A percentile compares a stretch with the other conserved stretches of the same genome.
Conservation (phyloP, 2,329 filamentous ascomycete genomes). For the Penicillium concentricum region DNA sequence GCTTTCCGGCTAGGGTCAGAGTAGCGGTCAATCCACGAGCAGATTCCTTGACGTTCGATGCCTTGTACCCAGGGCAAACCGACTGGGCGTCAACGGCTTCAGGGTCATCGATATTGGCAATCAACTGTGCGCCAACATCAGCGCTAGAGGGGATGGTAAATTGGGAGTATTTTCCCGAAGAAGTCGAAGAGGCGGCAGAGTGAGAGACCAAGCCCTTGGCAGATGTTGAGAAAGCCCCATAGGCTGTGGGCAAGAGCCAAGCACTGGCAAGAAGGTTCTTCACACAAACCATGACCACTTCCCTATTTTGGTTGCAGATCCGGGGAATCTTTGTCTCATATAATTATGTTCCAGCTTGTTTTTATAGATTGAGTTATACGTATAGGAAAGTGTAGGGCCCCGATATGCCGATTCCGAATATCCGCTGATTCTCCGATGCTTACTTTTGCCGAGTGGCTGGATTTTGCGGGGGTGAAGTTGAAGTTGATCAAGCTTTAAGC, state of each 20-base stretch:
- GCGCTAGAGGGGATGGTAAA: slow-evolving; percentile 52
- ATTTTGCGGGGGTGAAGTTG: too few relatives aligned
- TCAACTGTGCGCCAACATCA: slow-evolving; percentile 47
- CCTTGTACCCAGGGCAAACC: slow-evolving; percentile 62
- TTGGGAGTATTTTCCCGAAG: slow-evolving; percentile 23
- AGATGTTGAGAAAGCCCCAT: slow-evolving; percentile 21
- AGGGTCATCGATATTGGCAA: slow-evolving; percentile 66
- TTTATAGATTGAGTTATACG: too few relatives aligned
- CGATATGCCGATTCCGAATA: neutral
- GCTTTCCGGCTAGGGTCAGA: slow-evolving; percentile 52
- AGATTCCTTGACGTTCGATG: slow-evolving; percentile 49
- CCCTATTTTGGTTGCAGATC: neutral
- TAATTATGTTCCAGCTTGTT: neutral
- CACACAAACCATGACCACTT: slow-evolving; percentile 23
- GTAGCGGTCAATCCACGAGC: slow-evolving; percentile 52
- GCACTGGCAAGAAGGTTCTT: slow-evolving; percentile 20
- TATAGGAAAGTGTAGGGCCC: neutral
- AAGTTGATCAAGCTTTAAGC: too few relatives aligned
- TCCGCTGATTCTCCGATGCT: slow-evolving; percentile 26
- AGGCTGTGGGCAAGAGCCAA: slow-evolving; percentile 28
- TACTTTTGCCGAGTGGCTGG: too few relatives aligned
- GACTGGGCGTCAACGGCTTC: slow-evolving; percentile 62
- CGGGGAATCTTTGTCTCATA: neutral
- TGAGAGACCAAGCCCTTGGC: neutral
- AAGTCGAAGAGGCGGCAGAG: slow-evolving; percentile 5